Evolutionary conservation across 345 rosid genomes (phyloP).

Genomic region (Hibiscus tridactylites): DNA sequence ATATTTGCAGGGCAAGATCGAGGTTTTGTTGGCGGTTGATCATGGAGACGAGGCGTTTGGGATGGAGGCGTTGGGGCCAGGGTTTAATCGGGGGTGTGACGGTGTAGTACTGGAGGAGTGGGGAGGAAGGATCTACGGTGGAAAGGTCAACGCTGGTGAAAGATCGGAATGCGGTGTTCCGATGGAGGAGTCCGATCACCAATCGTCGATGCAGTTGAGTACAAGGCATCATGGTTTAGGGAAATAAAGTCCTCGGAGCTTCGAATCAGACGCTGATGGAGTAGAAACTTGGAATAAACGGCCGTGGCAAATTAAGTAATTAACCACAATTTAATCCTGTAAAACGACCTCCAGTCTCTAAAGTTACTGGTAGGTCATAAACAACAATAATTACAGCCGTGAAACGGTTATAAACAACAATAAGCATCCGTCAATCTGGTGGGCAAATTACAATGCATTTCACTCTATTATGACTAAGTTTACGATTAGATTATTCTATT

Average conservation of each 20-base stretch:
- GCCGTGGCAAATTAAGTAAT: not conserved
- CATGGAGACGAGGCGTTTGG: slow-evolving; percentile 47
- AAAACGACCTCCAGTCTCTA: too few relatives aligned
- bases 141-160: slow-evolving; percentile 5
- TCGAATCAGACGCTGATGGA: not conserved
- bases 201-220: not conserved
- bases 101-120: slow-evolving; percentile 32
- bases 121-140: not conserved
- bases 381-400: too few relatives aligned
- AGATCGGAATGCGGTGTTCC: not conserved
- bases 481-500: too few relatives aligned
- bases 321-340: too few relatives aligned
- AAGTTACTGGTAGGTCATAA: too few relatives aligned
- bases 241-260: not conserved
- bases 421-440: too few relatives aligned
- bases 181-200: not conserved
- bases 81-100: slow-evolving; percentile 43
- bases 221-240: slow-evolving; percentile 3
- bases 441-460: too few relatives aligned
- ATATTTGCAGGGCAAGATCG: slow-evolving; percentile 83
- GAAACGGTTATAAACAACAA: too few relatives aligned
- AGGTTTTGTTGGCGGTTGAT: slow-evolving; percentile 69
- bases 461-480: too few relatives aligned
- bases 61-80: slow-evolving; percentile 78
- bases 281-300: not conserved